A percentile compares a stretch with the other conserved stretches of the same genome.
Conservation (phyloP, 2,329 filamentous ascomycete genomes). For the Colletotrichum sp. region DNA sequence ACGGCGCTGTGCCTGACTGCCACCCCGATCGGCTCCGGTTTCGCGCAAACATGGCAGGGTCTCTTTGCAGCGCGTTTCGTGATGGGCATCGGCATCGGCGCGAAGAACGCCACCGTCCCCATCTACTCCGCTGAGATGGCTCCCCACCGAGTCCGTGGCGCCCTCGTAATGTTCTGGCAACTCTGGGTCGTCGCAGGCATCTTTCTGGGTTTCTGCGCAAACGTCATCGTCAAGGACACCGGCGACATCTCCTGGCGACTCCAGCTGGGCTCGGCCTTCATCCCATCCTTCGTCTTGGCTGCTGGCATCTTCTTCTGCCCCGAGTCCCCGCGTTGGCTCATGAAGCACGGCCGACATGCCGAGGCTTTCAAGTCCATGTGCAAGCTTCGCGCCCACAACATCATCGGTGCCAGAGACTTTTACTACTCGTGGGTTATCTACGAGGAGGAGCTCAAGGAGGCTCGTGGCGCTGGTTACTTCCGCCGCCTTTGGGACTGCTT, state of each 20-base stretch:
- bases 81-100: conserved; percentile 73
- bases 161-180: conserved; percentile 72
- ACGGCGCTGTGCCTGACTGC: conserved; percentile 65
- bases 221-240: conserved; percentile 58
- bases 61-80: conserved; percentile 70
- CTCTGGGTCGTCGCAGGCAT: conserved; percentile 38
- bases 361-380: conserved; percentile 62
- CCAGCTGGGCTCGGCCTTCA: conserved; percentile 65
- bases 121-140: conserved; percentile 78
- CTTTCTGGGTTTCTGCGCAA: conserved; percentile 55
- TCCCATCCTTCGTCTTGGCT: conserved; percentile 57
- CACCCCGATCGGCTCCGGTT: conserved; percentile 61
- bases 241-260: conserved; percentile 64
- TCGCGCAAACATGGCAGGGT: conserved; percentile 70
- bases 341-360: conserved; percentile 58
- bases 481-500: conserved; percentile 60
- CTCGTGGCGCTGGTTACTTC: conserved; percentile 32
- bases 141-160: conserved; percentile 71
- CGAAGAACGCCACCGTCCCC: conserved; percentile 69
- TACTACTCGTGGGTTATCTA: conserved; percentile 37
- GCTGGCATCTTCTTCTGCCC: conserved; percentile 55
- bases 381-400: conserved; percentile 30
- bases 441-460: conserved; percentile 33
- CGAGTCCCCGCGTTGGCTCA: conserved; percentile 58
- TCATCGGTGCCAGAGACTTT: conserved; percentile 52